Conservation (phyloP, 164 flowering plant genomes). For the Litsea cubeba region DNA sequence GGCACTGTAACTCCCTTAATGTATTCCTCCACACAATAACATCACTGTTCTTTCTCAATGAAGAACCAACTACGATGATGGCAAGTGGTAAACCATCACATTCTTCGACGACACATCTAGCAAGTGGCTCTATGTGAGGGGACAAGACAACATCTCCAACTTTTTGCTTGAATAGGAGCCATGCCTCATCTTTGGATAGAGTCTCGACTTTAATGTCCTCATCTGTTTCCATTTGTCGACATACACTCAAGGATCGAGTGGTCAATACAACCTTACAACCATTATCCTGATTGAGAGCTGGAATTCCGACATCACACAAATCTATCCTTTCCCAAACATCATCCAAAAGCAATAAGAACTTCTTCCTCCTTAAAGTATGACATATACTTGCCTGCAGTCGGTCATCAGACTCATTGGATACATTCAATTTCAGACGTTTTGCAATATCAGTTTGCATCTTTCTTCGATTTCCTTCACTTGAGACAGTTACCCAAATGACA, state of each 20-base stretch:
- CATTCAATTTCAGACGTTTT: not conserved
- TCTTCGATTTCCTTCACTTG: not conserved
- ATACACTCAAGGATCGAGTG: not conserved
- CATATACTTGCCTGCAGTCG: not conserved
- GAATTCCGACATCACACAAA: no score
- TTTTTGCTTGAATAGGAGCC: not conserved
- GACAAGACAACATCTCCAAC: not conserved
- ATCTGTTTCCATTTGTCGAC: conserved; percentile 1
- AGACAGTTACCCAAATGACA: conserved; percentile 7
- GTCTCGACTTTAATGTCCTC: not conserved
- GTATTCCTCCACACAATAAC: conserved; percentile 2
- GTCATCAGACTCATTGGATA: not conserved
- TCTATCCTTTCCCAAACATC: no score
- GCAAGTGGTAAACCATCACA: conserved; percentile 4
- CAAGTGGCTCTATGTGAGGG: not conserved
- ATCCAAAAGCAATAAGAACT: conserved; percentile 7
- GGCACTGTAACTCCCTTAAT: not conserved
- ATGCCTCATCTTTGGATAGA: not conserved
- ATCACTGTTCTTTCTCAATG: not conserved
- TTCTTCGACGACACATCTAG: not conserved
- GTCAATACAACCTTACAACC: no score
- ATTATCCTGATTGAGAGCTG: no score
- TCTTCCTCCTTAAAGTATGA: not conserved
- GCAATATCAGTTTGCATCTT: not conserved
- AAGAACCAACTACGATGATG: not conserved